A percentile compares a stretch with the other conserved stretches of the same genome.
phyloP scores from a whole-genome alignment of 768 basidiomycete species.

The Collybiopsis confluens region DNA sequence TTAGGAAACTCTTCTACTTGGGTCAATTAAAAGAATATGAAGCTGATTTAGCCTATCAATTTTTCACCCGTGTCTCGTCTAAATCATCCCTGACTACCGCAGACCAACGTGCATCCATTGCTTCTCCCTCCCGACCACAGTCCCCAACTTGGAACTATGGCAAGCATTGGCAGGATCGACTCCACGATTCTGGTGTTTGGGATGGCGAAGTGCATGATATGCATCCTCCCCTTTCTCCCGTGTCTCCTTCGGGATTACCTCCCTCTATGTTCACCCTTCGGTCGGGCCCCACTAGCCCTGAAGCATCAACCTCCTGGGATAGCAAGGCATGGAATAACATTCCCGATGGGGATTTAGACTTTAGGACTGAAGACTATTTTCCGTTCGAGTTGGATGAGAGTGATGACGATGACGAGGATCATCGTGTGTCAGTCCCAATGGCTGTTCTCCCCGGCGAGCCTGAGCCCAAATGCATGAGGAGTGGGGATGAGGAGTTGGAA shows the following conservation, averaged over 20 bases:
- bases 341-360: conserved; percentile 1
- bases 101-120: not conserved
- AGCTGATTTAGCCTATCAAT: not conserved
- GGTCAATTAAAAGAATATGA: conserved; percentile 1
- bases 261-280: not conserved
- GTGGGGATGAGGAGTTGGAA: not conserved
- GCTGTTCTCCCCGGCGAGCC: not conserved
- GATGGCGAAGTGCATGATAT: conserved; percentile 3
- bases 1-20: not conserved
- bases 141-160: conserved; percentile 1
- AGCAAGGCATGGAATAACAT: not conserved
- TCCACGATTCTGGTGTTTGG: conserved; percentile 5
- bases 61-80: not conserved
- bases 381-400: conserved; percentile 6
- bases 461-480: not conserved
- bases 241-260: not conserved
- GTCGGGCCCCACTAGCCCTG: not conserved
- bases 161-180: conserved; percentile 1
- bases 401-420: conserved; percentile 7
- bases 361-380: conserved; percentile 2
- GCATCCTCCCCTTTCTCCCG: conserved; percentile 2
- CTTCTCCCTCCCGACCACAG: not conserved
- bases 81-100: not conserved
- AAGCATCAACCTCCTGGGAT: not conserved
- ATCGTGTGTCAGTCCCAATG: not conserved